Percentiles rank a stretch among this genome's conserved stretches.
phyloP scores from a whole-genome alignment of 2,329 filamentous ascomycete species.

The Ophiosphaerella narmari region DNA sequence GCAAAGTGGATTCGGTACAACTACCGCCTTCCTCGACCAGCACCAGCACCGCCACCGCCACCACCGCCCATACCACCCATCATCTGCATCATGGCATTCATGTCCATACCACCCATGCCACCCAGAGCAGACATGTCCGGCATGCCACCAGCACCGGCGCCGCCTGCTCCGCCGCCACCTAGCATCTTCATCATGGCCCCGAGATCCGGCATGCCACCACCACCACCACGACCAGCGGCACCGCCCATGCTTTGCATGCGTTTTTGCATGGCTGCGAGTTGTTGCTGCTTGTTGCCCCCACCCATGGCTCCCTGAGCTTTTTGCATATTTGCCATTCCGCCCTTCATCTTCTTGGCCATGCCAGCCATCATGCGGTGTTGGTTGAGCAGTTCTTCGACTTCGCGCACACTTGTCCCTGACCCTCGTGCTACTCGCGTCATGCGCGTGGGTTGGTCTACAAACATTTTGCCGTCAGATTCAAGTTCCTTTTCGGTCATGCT shows the following conservation, averaged over 20 bases:
- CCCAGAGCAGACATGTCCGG: constrained; percentile 65
- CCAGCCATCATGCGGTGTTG: constrained; percentile 99
- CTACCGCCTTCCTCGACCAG: constrained; percentile 30
- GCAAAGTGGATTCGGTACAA: neutral
- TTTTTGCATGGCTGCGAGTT: constrained; percentile 97
- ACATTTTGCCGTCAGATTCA: constrained; percentile 92
- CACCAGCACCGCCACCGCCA: constrained; percentile 18
- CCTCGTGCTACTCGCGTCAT: constrained; percentile 92
- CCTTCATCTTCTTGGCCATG: constrained; percentile 99
- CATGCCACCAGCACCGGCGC: constrained; percentile 61
- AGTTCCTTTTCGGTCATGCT: constrained; percentile 97
- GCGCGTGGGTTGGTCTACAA: constrained; percentile 86
- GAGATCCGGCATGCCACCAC: constrained; percentile 73
- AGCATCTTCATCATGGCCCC: constrained; percentile 91
- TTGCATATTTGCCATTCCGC: constrained; percentile 97
- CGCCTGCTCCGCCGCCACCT: constrained; percentile 65
- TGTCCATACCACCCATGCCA: constrained; percentile 58
- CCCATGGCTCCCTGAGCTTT: constrained; percentile 88
- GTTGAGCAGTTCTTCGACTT: constrained; percentile 95
- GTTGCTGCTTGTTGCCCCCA: constrained; percentile 87
- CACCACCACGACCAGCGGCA: constrained; percentile 61
- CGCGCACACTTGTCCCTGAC: constrained; percentile 85
- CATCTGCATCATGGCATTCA: constrained; percentile 43
- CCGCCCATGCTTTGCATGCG: constrained; percentile 91
- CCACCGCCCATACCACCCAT: constrained; percentile 40